phyloP scores from a whole-genome alignment of 805 yeast species.

The Spathaspora passalidarum region DNA sequence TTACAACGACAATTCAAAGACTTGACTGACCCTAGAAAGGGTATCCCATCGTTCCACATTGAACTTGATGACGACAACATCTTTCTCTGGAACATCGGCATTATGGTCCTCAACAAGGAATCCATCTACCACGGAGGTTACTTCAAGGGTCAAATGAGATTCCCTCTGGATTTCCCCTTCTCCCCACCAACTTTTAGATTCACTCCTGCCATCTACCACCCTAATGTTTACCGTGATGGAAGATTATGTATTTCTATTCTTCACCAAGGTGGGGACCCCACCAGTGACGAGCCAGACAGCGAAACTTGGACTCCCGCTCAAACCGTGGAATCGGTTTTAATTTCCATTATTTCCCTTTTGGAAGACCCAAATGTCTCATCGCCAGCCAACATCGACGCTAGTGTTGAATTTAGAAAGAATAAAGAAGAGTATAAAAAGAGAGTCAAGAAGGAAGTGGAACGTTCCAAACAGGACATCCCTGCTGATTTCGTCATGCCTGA shows the following conservation, averaged over 20 bases:
- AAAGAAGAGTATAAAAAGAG: slow-evolving; percentile 71
- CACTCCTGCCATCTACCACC: slow-evolving; percentile 91
- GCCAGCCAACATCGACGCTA: slow-evolving; percentile 96
- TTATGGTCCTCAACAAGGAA: slow-evolving; percentile 86
- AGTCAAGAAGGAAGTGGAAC: slow-evolving; percentile 78
- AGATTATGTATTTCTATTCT: slow-evolving; percentile 88
- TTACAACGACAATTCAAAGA: slow-evolving; percentile 92
- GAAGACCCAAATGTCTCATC: slow-evolving; percentile 93
- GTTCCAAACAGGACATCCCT: slow-evolving; percentile 84
- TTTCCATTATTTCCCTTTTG: slow-evolving; percentile 83
- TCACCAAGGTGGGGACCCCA: slow-evolving; percentile 88
- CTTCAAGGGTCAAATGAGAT: slow-evolving; percentile 90
- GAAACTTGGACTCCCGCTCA: slow-evolving; percentile 96
- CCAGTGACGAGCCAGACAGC: slow-evolving; percentile 86
- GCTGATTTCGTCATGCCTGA: slow-evolving; percentile 81
- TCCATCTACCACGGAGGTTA: slow-evolving; percentile 93
- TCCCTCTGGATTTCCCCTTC: slow-evolving; percentile 88
- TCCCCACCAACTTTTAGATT: slow-evolving; percentile 91
- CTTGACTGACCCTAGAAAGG: slow-evolving; percentile 88
- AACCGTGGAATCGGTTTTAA: slow-evolving; percentile 85
- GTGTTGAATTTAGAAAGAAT: slow-evolving; percentile 83
- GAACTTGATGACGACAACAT: slow-evolving; percentile 57
- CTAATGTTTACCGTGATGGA: slow-evolving; percentile 93
- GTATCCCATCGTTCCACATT: slow-evolving; percentile 58
- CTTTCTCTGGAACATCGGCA: slow-evolving; percentile 78